Evolutionary conservation across 192 early-diverging fungal genomes (phyloP).

Genomic region (Spinellus fusiger): DNA sequence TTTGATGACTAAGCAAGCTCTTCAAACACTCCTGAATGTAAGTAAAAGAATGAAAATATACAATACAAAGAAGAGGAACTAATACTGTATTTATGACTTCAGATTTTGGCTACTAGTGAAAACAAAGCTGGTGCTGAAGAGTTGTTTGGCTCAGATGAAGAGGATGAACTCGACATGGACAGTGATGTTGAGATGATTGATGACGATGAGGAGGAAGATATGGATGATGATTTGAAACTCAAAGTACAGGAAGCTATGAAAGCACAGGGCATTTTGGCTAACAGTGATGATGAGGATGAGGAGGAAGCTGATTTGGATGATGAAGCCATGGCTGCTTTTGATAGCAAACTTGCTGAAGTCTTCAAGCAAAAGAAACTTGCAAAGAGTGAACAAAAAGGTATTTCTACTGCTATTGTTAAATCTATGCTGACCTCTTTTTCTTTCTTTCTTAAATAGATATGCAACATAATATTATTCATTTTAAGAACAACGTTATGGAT

Average conservation of each 20-base stretch:
- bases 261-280: conserved; percentile 45
- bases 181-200: conserved; percentile 31
- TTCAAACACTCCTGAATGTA: conserved; percentile 75
- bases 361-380: conserved; percentile 78
- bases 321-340: conserved; percentile 58
- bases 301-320: conserved; percentile 33
- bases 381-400: conserved; percentile 73
- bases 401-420: neutral
- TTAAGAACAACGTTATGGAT: conserved; percentile 86
- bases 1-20: conserved; percentile 63
- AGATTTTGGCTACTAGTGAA: conserved; percentile 48
- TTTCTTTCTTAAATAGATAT: conserved; percentile 39
- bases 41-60: conserved; percentile 2
- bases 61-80: conserved; percentile 9
- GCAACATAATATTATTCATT: conserved; percentile 77
- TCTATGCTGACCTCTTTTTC: neutral
- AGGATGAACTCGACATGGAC: conserved; percentile 40
- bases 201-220: conserved; percentile 35
- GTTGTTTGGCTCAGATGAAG: conserved; percentile 48
- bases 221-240: conserved; percentile 70
- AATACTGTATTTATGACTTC: conserved; percentile 2
- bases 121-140: conserved; percentile 50
- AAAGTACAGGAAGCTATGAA: conserved; percentile 69
- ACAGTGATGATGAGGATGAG: conserved; percentile 44
- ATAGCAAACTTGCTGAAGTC: conserved; percentile 90